These are phyloP conservation scores for Aspergillus sclerotioniger DNA, from an alignment of 495 filamentous ascomycete species.

Conservation along the genomic window DNA sequence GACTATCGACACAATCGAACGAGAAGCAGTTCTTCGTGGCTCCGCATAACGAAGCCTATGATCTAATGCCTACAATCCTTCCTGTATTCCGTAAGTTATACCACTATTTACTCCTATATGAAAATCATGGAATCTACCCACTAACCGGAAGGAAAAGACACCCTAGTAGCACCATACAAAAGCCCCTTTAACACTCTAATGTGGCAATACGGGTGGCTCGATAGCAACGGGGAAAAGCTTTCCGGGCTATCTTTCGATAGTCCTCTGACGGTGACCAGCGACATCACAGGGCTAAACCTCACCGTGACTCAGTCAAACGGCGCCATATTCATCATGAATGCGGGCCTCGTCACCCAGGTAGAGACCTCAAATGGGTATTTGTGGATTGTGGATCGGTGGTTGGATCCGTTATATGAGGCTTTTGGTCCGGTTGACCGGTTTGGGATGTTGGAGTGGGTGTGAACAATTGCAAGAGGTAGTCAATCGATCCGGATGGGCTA, in stretches of 20 bases:
- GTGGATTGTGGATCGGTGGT: slow-evolving; percentile 2
- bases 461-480: no score
- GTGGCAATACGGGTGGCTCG: slow-evolving; percentile 1
- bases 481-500: no score
- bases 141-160: not conserved
- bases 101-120: no score
- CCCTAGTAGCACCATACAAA: not conserved
- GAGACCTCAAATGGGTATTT: not conserved
- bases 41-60: not conserved
- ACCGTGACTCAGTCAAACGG: not conserved
- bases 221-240: not conserved
- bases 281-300: not conserved
- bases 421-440: not conserved
- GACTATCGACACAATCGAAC: not conserved
- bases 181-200: not conserved
- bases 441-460: not conserved
- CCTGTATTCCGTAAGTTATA: not conserved
- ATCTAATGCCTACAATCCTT: not conserved
- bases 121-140: not conserved
- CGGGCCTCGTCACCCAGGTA: not conserved
- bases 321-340: not conserved
- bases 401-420: not conserved
- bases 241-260: not conserved
- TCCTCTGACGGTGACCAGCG: not conserved
- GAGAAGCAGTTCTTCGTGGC: not conserved